Evolutionary conservation across 2,329 filamentous ascomycete species (phyloP), one percentile per base, ranked within the genome.

Genomic region (Monilinia fructigena): DNA sequence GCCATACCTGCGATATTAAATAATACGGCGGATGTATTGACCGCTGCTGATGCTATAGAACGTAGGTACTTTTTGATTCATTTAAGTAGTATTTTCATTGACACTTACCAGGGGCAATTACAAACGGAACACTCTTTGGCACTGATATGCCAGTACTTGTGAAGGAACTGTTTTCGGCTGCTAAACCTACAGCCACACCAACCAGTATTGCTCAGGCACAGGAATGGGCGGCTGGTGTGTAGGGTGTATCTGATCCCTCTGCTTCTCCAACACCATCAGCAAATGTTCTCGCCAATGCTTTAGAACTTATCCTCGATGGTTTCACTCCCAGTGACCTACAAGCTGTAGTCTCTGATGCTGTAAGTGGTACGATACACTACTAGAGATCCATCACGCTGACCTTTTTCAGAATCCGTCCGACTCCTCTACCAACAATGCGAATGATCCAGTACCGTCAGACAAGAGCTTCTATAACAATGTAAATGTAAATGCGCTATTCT

Each of bases 401-500:
- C 11, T 11, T 47, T 4, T 18, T 26, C n/a, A 64, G 62, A 48
- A 23, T 18, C n/a, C 53, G 20, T 58, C 18, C 26, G 4, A 3
- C 8, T 26, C 48, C 26, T 45, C 42, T 38, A 2, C 8, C 23
- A 58, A 64, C 18, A 64, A 58, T 16, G 38, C 26, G 4, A 64
- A 64, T 20, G 20, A 18, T 26, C 8, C 40, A 26, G 62, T 64
- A 20, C 40, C 62, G 10, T 47, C 28, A 20, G 26, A 14, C 5
- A 56, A 47, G 31, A 68, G 75, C 74, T 52, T 71, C 73, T 26
- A 60, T 74, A 12, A 72, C 67, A 69, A 62, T 18, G 35, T 70
- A 23, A 7, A 45, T 4, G 66, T 58, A 2, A 83, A 86, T 71
- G 80, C 83, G 0, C 77, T 79, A 0, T 86, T 85, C 73, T 78